A percentile compares a stretch with the other conserved stretches of the same genome.
Conservation (phyloP, 164 flowering plant genomes). For the Platanus orientalis region DNA sequence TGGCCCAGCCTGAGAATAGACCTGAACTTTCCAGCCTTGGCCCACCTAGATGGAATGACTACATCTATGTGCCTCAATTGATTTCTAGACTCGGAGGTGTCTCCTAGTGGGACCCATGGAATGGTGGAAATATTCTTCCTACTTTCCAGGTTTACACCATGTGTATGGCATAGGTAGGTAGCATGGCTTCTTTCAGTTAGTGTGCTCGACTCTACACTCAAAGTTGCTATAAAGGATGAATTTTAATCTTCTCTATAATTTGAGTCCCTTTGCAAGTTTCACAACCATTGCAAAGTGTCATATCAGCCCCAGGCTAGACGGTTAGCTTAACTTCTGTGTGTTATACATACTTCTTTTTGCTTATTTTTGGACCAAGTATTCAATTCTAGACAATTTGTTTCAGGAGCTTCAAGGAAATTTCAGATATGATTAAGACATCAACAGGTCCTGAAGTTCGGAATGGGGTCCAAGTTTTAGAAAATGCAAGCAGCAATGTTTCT, state of each 20-base stretch:
- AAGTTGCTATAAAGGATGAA: neutral
- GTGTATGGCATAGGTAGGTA: too few species aligned
- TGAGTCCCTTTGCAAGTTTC: constrained; percentile 18
- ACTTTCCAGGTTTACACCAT: neutral
- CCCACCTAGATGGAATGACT: too few species aligned
- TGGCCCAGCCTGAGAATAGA: too few species aligned
- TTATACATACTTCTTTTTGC: neutral
- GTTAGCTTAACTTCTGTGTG: constrained; percentile 21
- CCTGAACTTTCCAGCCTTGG: too few species aligned
- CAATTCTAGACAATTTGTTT: neutral
- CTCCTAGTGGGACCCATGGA: neutral
- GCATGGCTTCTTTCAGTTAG: too few species aligned
- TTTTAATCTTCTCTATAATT: too few species aligned
- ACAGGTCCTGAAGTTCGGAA: constrained; percentile 18
- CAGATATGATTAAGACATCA: constrained; percentile 15
- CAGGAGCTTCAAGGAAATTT: constrained; percentile 37
- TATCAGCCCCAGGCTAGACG: constrained; percentile 34
- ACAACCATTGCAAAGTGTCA: constrained; percentile 18
- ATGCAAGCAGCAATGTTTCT: constrained; percentile 16
- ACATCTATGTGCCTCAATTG: too few species aligned
- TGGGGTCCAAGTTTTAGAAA: constrained; percentile 22
- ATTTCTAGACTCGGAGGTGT: neutral
- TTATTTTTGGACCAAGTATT: neutral
- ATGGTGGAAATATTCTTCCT: neutral
- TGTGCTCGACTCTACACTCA: neutral